Percentiles rank a stretch among this genome's conserved stretches.
phyloP scores from a whole-genome alignment of 345 rosid genomes.

The Cardamine resedifolia region DNA sequence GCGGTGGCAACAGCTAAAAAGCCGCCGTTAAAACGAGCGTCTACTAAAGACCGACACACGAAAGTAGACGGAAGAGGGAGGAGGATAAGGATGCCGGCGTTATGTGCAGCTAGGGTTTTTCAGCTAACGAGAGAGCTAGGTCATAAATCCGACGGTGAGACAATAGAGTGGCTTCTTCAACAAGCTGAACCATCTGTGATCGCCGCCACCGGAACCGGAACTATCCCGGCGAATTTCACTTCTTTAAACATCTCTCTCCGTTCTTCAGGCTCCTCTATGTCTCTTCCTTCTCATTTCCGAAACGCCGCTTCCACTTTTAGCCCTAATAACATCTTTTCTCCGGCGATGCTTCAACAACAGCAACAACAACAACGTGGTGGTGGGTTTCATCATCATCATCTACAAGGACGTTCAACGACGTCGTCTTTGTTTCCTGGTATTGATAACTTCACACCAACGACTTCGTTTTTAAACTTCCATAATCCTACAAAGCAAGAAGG shows the following conservation, averaged over 20 bases:
- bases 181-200: constrained; percentile 97
- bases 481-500: constrained; percentile 69
- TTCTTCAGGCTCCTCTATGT: constrained; percentile 85
- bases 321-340: constrained; percentile 33
- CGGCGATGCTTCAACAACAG: constrained; percentile 27
- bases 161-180: constrained; percentile 98
- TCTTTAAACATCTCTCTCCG: constrained; percentile 90
- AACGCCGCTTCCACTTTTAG: constrained; percentile 60
- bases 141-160: constrained; percentile 93
- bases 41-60: constrained; percentile 93
- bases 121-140: constrained; percentile 92
- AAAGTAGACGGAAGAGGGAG: constrained; percentile 97
- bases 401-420: constrained; percentile 37
- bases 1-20: constrained; percentile 48
- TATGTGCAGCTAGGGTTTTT: constrained; percentile 98
- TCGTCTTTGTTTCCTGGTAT: constrained; percentile 37
- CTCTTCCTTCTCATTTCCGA: constrained; percentile 81
- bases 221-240: constrained; percentile 96
- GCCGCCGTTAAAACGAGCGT: constrained; percentile 74
- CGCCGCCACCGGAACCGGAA: constrained; percentile 98
- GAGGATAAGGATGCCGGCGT: constrained; percentile 98
- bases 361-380: constrained; percentile 15
- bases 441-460: constrained; percentile 38
- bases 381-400: constrained; percentile 23
- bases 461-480: constrained; percentile 77